Conservation (phyloP, 2,329 filamentous ascomycete species). For the Aspergillus floridensis region DNA sequence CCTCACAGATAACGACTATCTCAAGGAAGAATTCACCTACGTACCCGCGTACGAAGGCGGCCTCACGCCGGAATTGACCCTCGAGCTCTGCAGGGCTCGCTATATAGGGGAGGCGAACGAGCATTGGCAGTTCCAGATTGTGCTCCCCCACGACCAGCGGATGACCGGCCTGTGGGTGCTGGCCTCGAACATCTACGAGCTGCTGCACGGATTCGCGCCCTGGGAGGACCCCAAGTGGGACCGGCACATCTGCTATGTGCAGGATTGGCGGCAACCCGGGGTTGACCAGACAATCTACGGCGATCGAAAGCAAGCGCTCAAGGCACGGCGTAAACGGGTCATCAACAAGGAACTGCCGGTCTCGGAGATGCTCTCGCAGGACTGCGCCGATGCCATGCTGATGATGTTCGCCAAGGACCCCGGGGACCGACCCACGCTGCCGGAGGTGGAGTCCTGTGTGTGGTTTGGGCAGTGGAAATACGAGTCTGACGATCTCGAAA, state of each 20-base stretch:
- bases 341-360: slow-evolving; percentile 19
- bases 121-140: neutral
- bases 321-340: neutral
- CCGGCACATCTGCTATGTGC: neutral
- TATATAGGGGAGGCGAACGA: neutral
- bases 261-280: neutral
- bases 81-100: neutral
- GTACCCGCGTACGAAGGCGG: neutral
- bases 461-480: neutral
- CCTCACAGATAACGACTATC: neutral
- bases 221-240: slow-evolving; percentile 27
- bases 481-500: too few species aligned
- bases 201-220: slow-evolving; percentile 34
- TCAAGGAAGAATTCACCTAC: neutral
- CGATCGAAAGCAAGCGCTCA: too few species aligned
- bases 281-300: too few species aligned
- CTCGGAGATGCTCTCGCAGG: slow-evolving; percentile 29
- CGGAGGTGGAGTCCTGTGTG: slow-evolving; percentile 6
- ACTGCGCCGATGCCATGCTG: slow-evolving; percentile 30
- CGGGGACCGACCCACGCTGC: slow-evolving; percentile 22
- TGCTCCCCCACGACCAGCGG: slow-evolving; percentile 19
- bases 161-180: slow-evolving; percentile 27
- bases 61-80: neutral
- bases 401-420: slow-evolving; percentile 24
- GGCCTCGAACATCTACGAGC: slow-evolving; percentile 26